Percentiles rank a stretch among this genome's conserved stretches.
Conservation (phyloP, 1,284 basidiomycete species). For the Pisolithus thermaeus region DNA sequence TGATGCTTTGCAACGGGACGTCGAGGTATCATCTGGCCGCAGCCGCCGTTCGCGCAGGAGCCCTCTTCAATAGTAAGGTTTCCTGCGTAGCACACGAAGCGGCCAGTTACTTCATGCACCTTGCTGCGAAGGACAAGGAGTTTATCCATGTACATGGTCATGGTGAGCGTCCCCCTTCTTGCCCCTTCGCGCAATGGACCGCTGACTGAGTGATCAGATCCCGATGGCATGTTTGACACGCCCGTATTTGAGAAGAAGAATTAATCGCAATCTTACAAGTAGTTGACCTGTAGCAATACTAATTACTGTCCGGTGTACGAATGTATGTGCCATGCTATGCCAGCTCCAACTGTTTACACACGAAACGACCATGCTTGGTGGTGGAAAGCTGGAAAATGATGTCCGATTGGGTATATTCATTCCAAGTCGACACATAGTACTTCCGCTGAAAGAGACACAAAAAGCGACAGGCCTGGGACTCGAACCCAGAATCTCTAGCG, state of each 20-base stretch:
- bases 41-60: conserved; percentile 50
- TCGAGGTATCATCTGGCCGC: conserved; percentile 61
- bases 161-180: conserved; percentile 32
- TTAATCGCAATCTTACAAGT: not conserved
- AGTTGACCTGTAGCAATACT: no score
- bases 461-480: conserved; percentile 47
- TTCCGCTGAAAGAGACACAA: conserved; percentile 12
- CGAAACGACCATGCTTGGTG: not conserved
- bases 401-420: not conserved
- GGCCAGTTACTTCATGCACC: conserved; percentile 49
- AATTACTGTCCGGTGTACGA: no score
- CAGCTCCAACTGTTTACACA: not conserved
- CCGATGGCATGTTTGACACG: conserved; percentile 41
- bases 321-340: not conserved
- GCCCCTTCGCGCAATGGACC: not conserved
- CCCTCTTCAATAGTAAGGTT: conserved; percentile 45
- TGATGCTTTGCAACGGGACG: conserved; percentile 65
- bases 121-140: conserved; percentile 47
- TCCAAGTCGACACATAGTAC: no score
- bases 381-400: not conserved
- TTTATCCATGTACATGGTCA: conserved; percentile 52
- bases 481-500: conserved; percentile 50
- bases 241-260: conserved; percentile 20
- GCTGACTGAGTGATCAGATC: conserved; percentile 28
- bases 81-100: conserved; percentile 48